A percentile compares a stretch with the other conserved stretches of the same genome.
These are phyloP conservation scores for Arthroderma sp. DNA, from an alignment of 2,329 filamentous ascomycete species.

Conservation along the genomic window DNA sequence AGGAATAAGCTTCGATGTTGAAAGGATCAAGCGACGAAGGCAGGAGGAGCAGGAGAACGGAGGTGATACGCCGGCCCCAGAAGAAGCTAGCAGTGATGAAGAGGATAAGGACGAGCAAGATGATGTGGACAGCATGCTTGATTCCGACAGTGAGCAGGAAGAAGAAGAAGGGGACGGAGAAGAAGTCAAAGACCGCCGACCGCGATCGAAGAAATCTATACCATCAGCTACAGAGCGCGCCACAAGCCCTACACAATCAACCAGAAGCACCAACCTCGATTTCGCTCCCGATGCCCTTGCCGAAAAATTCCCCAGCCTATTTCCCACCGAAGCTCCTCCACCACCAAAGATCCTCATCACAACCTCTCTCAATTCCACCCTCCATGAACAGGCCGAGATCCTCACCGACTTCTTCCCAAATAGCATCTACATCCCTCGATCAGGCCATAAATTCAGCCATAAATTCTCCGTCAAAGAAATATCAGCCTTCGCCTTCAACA, in stretches of 20 bases:
- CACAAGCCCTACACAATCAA: constrained; percentile 42
- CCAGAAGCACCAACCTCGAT: constrained; percentile 45
- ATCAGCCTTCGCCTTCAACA: constrained; percentile 65
- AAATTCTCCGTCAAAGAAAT: constrained; percentile 92
- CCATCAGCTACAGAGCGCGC: constrained; percentile 36
- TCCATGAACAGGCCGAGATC: constrained; percentile 69
- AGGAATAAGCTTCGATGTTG: constrained; percentile 35
- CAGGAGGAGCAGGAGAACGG: constrained; percentile 27
- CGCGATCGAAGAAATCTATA: constrained; percentile 19
- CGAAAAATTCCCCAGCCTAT: constrained; percentile 48
- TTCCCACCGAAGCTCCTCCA: constrained; percentile 38
- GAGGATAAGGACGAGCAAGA: constrained; percentile 42
- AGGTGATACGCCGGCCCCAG: constrained; percentile 26
- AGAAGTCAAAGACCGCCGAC: constrained; percentile 26
- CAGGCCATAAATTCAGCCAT: constrained; percentile 68
- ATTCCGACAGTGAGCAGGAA: constrained; percentile 38
- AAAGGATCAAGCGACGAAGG: constrained; percentile 35
- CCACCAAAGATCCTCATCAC: constrained; percentile 82
- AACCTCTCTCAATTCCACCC: constrained; percentile 73
- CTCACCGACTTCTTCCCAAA: constrained; percentile 74
- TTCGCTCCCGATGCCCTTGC: constrained; percentile 48
- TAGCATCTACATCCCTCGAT: constrained; percentile 68
- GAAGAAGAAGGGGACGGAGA: constrained; percentile 38
- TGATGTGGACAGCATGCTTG: constrained; percentile 66
- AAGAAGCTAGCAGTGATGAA: constrained; percentile 27